A percentile compares a stretch with the other conserved stretches of the same genome.
Conservation (phyloP, 73 alveolate genomes). For the Tetrahymena thermophila region DNA sequence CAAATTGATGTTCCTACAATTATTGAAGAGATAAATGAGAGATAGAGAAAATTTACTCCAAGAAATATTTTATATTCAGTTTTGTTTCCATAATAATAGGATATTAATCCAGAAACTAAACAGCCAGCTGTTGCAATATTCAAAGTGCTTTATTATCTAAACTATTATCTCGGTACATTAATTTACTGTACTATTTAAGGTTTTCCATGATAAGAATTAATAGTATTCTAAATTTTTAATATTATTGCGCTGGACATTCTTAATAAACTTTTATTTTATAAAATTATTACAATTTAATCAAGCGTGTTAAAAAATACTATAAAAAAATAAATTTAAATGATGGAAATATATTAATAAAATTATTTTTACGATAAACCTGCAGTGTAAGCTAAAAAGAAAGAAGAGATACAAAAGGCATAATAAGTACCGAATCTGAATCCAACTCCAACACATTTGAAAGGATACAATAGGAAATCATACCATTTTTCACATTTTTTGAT, state of each 20-base stretch:
- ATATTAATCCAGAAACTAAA: neutral
- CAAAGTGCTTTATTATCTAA: neutral
- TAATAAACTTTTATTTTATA: neutral
- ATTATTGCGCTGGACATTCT: neutral
- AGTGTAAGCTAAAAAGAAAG: neutral
- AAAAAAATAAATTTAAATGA: too few relatives aligned
- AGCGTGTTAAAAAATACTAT: too few relatives aligned
- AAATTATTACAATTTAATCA: too few relatives aligned
- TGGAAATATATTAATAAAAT: too few relatives aligned
- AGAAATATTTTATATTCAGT: neutral
- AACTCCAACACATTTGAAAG: neutral
- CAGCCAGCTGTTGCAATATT: neutral
- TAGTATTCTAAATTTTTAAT: too few relatives aligned
- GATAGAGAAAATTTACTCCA: neutral
- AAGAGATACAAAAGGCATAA: neutral
- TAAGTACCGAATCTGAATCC: neutral
- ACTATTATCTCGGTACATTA: neutral
- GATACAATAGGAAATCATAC: neutral
- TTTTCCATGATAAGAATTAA: too few relatives aligned
- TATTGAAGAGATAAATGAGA: neutral
- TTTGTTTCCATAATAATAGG: neutral
- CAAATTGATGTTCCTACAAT: neutral
- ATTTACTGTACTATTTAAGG: neutral
- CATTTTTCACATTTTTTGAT: neutral
- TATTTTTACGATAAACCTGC: neutral